Evolutionary conservation across 2,329 filamentous ascomycete species (phyloP), one percentile per base, ranked within the genome.

Genomic region (Monascus ruber): DNA sequence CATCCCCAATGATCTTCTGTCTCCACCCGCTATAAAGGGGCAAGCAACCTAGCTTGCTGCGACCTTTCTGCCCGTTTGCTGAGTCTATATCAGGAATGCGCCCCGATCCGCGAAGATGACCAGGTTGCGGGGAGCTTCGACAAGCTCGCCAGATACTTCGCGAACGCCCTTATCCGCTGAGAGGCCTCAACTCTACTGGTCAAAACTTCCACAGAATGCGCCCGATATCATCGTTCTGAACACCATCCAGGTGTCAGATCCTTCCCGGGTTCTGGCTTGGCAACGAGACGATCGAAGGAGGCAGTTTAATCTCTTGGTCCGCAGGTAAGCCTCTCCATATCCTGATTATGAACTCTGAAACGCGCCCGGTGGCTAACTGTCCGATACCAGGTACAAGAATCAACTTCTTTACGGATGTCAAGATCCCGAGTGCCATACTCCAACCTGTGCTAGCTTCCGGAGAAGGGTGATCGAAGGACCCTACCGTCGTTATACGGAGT

Each of bases 381-480:
- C 7, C 41, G 25, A 37, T 38, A 31, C 41, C 37, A 89, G 84
- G 52, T 93, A 84, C 55, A 78, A 88, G 36, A 69, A 76, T 28
- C 87, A 94, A 62, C 75, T 94, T n/a, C 77, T 86, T 41, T 74
- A 83, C 47, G 87, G 87, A 46, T 94, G 87, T 57, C 77, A 76
- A 45, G 76, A 74, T 47, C 66, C 71, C 38, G 68, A 71, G 37
- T 94, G 87, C 62, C 70, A 69, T 29, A 89, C 79, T 1, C 65
- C 85, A 9, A 89, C 85, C 9, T 94, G 87, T 64, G 82, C 89
- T 54, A 86, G 80, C 44, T 86, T 77, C 57, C 78, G 83, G 40
- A 82, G 75, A 59, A 75, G 83, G 47, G 65, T 80, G 32, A 73
- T 77, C 28, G 76, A 77, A 46, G 74, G 74, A 1, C 85, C 85